Evolutionary conservation across 2,329 filamentous ascomycete genomes (phyloP).

Genomic region (Neonectria neomacrospora): DNA sequence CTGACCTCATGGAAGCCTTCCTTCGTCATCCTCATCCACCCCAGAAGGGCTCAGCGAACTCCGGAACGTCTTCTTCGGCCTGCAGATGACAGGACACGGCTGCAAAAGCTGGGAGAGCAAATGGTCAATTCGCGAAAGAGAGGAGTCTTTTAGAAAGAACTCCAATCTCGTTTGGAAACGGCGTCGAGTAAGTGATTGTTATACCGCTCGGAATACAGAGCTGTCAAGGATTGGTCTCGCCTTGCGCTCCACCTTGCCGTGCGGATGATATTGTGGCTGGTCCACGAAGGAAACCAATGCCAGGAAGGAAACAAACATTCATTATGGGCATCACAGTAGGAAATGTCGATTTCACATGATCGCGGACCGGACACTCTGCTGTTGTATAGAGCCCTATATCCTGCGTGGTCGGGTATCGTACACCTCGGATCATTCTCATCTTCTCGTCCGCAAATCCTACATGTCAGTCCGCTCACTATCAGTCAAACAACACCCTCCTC

Average conservation of each 20-base stretch:
- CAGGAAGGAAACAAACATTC: conserved; percentile 7
- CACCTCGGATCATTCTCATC: conserved; percentile 41
- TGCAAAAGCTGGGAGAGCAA: conserved; percentile 53
- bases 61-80: conserved; percentile 19
- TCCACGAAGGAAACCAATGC: conserved; percentile 10
- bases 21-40: conserved; percentile 20
- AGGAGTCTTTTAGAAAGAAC: conserved; percentile 28
- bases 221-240: conserved; percentile 78
- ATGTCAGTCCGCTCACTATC: conserved; percentile 47
- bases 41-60: conserved; percentile 18
- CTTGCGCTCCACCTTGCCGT: conserved; percentile 82
- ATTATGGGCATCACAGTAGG: conserved; percentile 9
- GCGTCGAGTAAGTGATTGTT: conserved; percentile 55
- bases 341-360: conserved; percentile 15
- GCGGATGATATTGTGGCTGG: conserved; percentile 58
- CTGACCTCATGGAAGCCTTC: conserved; percentile 25
- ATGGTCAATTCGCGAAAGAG: conserved; percentile 52
- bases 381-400: conserved; percentile 27
- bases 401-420: conserved; percentile 53
- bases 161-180: conserved; percentile 45
- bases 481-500: conserved; percentile 63
- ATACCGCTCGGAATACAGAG: conserved; percentile 82
- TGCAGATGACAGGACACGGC: conserved; percentile 53
- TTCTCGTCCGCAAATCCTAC: conserved; percentile 34
- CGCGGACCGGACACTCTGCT: conserved; percentile 16